These are phyloP conservation scores for Aurifilum marmelostoma DNA, from an alignment of 2,329 filamentous ascomycete species.

Conservation along the genomic window DNA sequence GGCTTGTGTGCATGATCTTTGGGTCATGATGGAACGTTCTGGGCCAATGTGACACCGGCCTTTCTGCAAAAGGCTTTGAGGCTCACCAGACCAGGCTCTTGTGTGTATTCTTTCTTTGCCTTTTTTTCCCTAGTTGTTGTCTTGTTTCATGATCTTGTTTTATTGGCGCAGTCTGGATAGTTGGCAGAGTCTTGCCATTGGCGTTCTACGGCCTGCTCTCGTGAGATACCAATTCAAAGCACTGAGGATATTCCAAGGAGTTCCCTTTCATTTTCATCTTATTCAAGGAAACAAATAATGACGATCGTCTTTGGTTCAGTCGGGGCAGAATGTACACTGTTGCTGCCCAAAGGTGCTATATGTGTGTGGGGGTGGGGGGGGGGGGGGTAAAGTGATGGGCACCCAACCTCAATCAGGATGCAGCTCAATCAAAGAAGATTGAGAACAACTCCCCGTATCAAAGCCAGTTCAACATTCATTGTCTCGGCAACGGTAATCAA, in stretches of 20 bases:
- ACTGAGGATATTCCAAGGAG: not conserved
- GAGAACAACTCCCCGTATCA: no score
- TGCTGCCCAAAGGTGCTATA: no score
- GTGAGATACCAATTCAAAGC: conserved; percentile 3
- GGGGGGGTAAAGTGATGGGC: no score
- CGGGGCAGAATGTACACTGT: not conserved
- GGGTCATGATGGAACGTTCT: no score
- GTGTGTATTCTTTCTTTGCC: not conserved
- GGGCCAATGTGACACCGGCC: not conserved
- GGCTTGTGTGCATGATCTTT: not conserved
- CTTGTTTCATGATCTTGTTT: not conserved
- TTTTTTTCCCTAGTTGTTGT: not conserved
- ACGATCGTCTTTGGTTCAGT: not conserved
- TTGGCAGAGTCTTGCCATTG: not conserved
- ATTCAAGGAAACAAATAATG: not conserved
- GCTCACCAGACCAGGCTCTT: not conserved
- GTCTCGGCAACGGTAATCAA: no score
- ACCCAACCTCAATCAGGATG: no score
- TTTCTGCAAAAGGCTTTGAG: not conserved
- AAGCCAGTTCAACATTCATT: no score
- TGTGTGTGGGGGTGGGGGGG: no score
- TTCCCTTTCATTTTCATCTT: not conserved
- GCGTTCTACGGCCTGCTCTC: not conserved
- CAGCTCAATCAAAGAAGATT: no score
- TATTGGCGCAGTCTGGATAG: not conserved